Evolutionary conservation across 2,329 filamentous ascomycete species (phyloP).

Genomic region (Xylaria sp.): DNA sequence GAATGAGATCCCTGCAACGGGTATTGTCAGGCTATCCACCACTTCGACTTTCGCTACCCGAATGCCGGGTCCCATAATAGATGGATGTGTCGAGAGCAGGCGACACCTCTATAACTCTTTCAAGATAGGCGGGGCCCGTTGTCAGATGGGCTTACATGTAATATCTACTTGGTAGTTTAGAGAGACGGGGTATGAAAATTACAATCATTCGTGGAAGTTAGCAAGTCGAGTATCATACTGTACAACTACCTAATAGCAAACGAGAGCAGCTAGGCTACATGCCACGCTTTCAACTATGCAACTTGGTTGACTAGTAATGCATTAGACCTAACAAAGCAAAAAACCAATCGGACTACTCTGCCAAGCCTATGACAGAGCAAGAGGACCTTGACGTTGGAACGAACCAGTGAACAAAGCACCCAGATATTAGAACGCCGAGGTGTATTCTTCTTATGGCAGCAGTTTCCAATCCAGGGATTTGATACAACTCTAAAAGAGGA

Average conservation of each 20-base stretch:
- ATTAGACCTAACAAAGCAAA: background rate
- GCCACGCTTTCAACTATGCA: no score
- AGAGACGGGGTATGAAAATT: no score
- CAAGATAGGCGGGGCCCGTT: background rate
- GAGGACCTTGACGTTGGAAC: background rate
- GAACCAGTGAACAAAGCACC: background rate
- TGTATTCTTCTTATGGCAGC: background rate
- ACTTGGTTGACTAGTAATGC: no score
- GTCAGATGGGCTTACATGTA: background rate
- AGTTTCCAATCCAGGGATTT: background rate
- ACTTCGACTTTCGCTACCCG: background rate
- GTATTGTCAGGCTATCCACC: no score
- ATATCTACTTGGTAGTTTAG: no score
- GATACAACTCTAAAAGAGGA: no score
- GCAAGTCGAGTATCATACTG: background rate
- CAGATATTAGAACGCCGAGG: background rate
- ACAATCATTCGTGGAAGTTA: background rate
- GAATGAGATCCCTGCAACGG: background rate
- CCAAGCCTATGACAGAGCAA: background rate
- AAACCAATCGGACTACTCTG: background rate
- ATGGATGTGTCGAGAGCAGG: background rate
- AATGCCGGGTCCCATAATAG: background rate
- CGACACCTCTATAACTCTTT: background rate
- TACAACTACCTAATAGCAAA: no score
- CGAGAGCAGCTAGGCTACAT: no score